Conservation (phyloP, 2,329 filamentous ascomycete genomes). For the Mycogone perniciosa region DNA sequence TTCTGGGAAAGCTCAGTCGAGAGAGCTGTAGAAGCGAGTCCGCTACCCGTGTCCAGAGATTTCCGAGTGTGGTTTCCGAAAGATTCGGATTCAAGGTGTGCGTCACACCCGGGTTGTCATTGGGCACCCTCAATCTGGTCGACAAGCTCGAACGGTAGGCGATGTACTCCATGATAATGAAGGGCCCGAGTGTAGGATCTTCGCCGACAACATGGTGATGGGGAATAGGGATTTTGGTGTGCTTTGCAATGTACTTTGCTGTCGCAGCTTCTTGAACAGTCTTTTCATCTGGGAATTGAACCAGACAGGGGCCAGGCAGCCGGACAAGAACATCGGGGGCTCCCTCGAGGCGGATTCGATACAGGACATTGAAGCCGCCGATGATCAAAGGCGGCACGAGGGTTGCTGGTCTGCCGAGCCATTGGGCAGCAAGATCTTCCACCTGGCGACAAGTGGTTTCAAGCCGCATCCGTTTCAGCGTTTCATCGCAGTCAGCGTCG, state of each 20-base stretch:
- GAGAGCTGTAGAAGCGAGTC: constrained; percentile 34
- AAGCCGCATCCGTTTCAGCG: constrained; percentile 18
- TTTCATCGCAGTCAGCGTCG: constrained; percentile 22
- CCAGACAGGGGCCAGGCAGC: constrained; percentile 18
- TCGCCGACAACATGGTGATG: constrained; percentile 17
- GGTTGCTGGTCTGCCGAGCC: constrained; percentile 14
- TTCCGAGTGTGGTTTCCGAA: constrained; percentile 23
- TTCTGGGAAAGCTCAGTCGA: constrained; percentile 26
- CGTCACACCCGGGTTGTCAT: constrained; percentile 16
- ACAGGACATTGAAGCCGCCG: constrained; percentile 25
- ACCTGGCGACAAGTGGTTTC: constrained; percentile 16
- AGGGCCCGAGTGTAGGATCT: constrained; percentile 19
- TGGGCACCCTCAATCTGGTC: constrained; percentile 16
- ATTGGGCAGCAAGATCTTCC: constrained; percentile 15
- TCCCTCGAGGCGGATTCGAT: constrained; percentile 17
- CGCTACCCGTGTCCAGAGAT: constrained; percentile 32
- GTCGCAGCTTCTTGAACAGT: constrained; percentile 20
- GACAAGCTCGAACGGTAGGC: constrained; percentile 16
- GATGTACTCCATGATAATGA: constrained; percentile 19
- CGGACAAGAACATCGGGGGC: constrained; percentile 17
- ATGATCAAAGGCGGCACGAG: constrained; percentile 19
- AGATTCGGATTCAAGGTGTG: constrained; percentile 22
- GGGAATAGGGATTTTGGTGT: constrained; percentile 21
- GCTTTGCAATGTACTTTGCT: constrained; percentile 11
- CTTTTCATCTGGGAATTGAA: constrained; percentile 19